phyloP scores from a whole-genome alignment of 306 rosid species.

The Hippophae rhamnoides region DNA sequence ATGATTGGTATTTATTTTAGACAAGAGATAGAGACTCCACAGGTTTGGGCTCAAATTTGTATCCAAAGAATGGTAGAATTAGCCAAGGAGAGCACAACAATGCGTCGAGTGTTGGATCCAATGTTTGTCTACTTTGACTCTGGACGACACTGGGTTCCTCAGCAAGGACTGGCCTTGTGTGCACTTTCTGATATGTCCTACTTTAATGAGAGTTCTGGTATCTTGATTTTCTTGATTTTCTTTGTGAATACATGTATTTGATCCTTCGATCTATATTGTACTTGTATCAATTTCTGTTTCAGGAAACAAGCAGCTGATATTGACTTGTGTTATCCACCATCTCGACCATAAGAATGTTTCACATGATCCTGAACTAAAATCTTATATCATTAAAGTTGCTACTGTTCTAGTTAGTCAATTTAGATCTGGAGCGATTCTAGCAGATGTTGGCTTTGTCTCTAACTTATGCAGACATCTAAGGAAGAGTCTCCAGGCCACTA shows the following conservation, averaged over 20 bases:
- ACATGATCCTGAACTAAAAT: conserved; percentile 68
- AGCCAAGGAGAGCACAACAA: conserved; percentile 85
- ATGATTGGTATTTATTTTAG: conserved; percentile 27
- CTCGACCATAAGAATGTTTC: conserved; percentile 85
- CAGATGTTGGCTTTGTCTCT: conserved; percentile 79
- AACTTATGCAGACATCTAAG: conserved; percentile 93
- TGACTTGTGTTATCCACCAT: conserved; percentile 72
- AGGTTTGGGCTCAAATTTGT: conserved; percentile 83
- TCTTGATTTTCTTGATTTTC: conserved; percentile 19
- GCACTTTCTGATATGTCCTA: conserved; percentile 75
- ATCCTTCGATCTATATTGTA: not conserved
- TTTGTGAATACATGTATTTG: not conserved
- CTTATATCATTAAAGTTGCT: conserved; percentile 65
- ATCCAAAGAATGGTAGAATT: conserved; percentile 83
- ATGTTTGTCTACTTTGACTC: conserved; percentile 81
- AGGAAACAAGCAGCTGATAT: conserved; percentile 76
- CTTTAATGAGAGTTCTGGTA: conserved; percentile 70
- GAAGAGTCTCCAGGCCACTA: conserved; percentile 80
- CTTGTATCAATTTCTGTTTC: conserved; percentile 17
- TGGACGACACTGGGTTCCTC: conserved; percentile 65
- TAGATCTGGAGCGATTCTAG: conserved; percentile 47
- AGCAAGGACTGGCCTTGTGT: conserved; percentile 63
- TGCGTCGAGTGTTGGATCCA: conserved; percentile 85
- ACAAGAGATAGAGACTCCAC: conserved; percentile 82
- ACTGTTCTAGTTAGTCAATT: conserved; percentile 72